Conservation (phyloP, 192 early-diverging fungal species). For the Coemansia sp. region DNA sequence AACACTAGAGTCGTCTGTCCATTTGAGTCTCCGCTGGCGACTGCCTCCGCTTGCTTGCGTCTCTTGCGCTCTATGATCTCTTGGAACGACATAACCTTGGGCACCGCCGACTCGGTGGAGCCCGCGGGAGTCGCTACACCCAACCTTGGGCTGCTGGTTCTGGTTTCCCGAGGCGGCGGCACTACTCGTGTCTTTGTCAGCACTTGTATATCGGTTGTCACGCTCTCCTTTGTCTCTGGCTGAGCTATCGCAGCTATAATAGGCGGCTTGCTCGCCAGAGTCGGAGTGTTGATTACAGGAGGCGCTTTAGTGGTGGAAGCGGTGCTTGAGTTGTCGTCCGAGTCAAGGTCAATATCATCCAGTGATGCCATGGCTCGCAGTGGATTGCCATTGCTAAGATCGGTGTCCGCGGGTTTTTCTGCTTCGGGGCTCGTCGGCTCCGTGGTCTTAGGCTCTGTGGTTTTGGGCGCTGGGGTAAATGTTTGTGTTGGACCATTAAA, state of each 20-base stretch:
- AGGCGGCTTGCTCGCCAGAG: not conserved
- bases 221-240: not conserved
- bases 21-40: not conserved
- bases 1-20: not conserved
- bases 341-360: not conserved
- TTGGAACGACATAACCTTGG: conserved; percentile 29
- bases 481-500: not conserved
- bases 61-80: conserved; percentile 40
- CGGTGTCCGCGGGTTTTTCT: not conserved
- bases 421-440: not conserved
- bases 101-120: conserved; percentile 4
- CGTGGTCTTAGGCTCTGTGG: not conserved
- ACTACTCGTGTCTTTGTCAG: not conserved
- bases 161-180: not conserved
- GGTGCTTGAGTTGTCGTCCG: not conserved
- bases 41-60: conserved; percentile 17
- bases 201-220: no score
- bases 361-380: not conserved
- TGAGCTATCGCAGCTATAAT: not conserved
- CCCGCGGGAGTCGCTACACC: not conserved
- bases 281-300: not conserved
- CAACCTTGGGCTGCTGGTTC: not conserved
- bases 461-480: not conserved
- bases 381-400: not conserved
- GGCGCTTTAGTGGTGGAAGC: no score